Evolutionary conservation across 257 asterid species (phyloP).

Genomic region (Ilex asprella): DNA sequence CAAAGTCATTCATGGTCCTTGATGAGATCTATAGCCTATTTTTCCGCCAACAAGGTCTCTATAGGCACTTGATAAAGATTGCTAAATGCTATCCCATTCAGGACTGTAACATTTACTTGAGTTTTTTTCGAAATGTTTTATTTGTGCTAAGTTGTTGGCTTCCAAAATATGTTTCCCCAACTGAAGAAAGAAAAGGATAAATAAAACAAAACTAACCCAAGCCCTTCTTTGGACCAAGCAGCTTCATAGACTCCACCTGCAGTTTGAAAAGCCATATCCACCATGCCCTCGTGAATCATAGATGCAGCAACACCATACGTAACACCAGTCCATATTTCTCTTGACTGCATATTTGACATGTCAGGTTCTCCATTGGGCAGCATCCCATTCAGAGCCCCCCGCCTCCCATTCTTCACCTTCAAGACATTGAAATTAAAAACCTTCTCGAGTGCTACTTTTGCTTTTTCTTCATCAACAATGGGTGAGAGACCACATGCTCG

Average conservation of each 20-base stretch:
- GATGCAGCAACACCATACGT: slow-evolving; percentile 92
- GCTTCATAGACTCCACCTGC: slow-evolving; percentile 76
- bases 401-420: slow-evolving; percentile 67
- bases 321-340: slow-evolving; percentile 93
- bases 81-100: too few species aligned
- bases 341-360: slow-evolving; percentile 66
- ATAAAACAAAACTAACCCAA: slow-evolving; percentile 50
- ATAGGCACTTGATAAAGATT: too few species aligned
- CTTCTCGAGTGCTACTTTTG: slow-evolving; percentile 57
- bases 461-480: slow-evolving; percentile 80
- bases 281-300: slow-evolving; percentile 83
- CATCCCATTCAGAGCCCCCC: slow-evolving; percentile 95
- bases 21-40: too few species aligned
- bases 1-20: too few species aligned
- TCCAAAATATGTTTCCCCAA: neutral
- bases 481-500: slow-evolving; percentile 84
- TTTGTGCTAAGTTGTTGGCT: neutral
- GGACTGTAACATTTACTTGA: too few species aligned
- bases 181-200: slow-evolving; percentile 5
- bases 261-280: slow-evolving; percentile 74
- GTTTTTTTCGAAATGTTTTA: too few species aligned
- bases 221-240: slow-evolving; percentile 76
- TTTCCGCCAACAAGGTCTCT: too few species aligned
- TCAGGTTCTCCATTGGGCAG: slow-evolving; percentile 83
- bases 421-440: slow-evolving; percentile 73